Conservation (phyloP, 805 yeast species). For the Pichia thaimueangensis region DNA sequence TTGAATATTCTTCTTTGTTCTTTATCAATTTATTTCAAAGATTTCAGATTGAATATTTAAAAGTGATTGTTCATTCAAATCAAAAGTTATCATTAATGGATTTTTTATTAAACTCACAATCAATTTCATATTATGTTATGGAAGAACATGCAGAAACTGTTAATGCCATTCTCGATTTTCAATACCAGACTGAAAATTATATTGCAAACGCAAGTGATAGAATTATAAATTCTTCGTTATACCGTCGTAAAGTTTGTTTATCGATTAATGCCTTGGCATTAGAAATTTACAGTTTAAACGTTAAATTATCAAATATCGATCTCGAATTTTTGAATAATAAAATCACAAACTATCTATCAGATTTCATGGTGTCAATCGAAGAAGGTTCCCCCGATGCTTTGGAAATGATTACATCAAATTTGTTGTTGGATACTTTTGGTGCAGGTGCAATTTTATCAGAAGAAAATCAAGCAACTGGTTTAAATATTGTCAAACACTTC, state of each 20-base stretch:
- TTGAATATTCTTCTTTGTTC: conserved; percentile 26
- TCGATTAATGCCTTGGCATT: conserved; percentile 32
- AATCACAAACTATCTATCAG: conserved; percentile 43
- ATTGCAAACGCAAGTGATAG: conserved; percentile 22
- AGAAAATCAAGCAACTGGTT: conserved; percentile 37
- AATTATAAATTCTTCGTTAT: conserved; percentile 20
- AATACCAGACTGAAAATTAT: conserved; percentile 18
- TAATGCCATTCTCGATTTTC: conserved; percentile 14
- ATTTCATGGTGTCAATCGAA: conserved; percentile 18
- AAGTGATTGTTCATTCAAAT: conserved; percentile 14
- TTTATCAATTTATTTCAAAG: conserved; percentile 24
- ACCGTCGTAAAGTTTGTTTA: conserved; percentile 24
- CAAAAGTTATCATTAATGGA: conserved; percentile 12
- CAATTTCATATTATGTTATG: conserved; percentile 8
- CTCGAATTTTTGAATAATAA: conserved; percentile 38
- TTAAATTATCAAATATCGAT: conserved; percentile 39
- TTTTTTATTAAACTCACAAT: conserved; percentile 15
- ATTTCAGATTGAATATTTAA: conserved; percentile 22
- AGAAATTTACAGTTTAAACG: conserved; percentile 57
- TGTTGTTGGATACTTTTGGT: conserved; percentile 32
- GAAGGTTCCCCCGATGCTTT: conserved; percentile 45
- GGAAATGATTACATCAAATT: conserved; percentile 44
- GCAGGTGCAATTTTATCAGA: conserved; percentile 29
- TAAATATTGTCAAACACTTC: conserved; percentile 26
- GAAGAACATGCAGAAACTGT: conserved; percentile 14